Percentiles rank a stretch among this genome's conserved stretches.
Evolutionary conservation across 202 grass and related monocot species (phyloP).

Genomic region (Brachypodium distachyon): DNA sequence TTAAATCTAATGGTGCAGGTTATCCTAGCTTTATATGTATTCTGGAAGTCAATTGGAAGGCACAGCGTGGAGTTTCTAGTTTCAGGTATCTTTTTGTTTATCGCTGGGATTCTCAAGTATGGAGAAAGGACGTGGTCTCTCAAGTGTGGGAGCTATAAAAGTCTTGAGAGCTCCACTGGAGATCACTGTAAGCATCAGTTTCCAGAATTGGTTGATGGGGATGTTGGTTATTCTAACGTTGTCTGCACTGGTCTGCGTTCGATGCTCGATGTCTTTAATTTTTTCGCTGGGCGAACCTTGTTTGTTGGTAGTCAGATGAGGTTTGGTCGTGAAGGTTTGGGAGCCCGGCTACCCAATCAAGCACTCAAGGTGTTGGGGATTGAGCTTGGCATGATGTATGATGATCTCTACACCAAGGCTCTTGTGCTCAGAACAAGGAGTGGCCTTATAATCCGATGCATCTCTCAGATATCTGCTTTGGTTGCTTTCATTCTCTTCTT

Average conservation of each 20-base stretch:
- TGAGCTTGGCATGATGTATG: not conserved
- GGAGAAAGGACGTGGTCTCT: not conserved
- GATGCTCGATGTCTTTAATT: not conserved
- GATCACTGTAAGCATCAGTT: not conserved
- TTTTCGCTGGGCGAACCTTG: not conserved
- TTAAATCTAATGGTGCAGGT: not conserved
- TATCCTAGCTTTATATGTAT: not conserved
- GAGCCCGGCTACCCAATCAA: too few species aligned
- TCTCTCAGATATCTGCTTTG: not conserved
- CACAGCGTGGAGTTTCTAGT: not conserved
- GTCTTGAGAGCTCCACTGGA: not conserved
- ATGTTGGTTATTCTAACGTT: not conserved
- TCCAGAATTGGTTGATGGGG: not conserved
- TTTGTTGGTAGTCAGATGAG: not conserved
- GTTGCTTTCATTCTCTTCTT: not conserved
- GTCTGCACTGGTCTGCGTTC: not conserved
- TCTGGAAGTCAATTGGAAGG: not conserved
- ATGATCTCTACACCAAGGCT: not conserved
- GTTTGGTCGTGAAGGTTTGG: too few species aligned
- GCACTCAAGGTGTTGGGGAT: not conserved
- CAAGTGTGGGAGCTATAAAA: not conserved
- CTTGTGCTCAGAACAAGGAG: not conserved
- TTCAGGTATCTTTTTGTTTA: not conserved
- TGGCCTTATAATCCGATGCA: not conserved
- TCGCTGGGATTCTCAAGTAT: not conserved